Base-by-base conservation (phyloP, 805 yeast species). In the Hanseniaspora taiwanica region DNA sequence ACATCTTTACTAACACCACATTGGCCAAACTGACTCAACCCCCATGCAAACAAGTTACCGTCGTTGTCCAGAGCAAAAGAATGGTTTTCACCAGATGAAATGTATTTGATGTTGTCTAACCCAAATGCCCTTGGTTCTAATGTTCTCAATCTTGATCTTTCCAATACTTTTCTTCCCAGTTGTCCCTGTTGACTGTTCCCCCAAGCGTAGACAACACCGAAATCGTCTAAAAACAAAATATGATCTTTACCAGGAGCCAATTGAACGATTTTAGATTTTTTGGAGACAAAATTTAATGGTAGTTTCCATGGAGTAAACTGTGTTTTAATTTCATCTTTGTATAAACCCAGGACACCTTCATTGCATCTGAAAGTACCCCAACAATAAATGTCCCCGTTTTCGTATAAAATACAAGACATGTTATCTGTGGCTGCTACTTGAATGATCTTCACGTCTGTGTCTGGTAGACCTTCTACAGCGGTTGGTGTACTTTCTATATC, bases 291-390 rank as follows among this genome's bases (percentile, higher is more conserved):
- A 1, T 35, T 34, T 16, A 35, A 18, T 17, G 63, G 62, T 27
- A 89, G 68, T 50, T 73, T 76, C 46, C 65, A 60, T 8, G 98
- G 98, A 1, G 65, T 66, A 19, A 51, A 63, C 61, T 91, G 97
- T 37, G 76, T 60, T 46, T 67, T 60, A 29, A 75, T 70, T 38
- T 74, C 71, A 44, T 76, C 76, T 48, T 74, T 72, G 61, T 83
- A 91, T 29, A 59, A 59, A 2, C 96, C 95, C 42, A 89, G 69
- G 32, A 79, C 66, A 40, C 98, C 98, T 61, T 91, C 97, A 51
- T 83, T 83, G 56, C 86, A 78, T 63, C 91, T 79, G 64, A 91
- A 91, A 17, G 96, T 83, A 29, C 99, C 99, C 97, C 98, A 91
- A 1, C 96, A 93, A 59, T 78, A 91, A 8, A 93, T 86, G 31